A percentile compares a stretch with the other conserved stretches of the same genome.
Conservation (phyloP, 2,329 filamentous ascomycete species). For the Bimuria novae-zelandiae region DNA sequence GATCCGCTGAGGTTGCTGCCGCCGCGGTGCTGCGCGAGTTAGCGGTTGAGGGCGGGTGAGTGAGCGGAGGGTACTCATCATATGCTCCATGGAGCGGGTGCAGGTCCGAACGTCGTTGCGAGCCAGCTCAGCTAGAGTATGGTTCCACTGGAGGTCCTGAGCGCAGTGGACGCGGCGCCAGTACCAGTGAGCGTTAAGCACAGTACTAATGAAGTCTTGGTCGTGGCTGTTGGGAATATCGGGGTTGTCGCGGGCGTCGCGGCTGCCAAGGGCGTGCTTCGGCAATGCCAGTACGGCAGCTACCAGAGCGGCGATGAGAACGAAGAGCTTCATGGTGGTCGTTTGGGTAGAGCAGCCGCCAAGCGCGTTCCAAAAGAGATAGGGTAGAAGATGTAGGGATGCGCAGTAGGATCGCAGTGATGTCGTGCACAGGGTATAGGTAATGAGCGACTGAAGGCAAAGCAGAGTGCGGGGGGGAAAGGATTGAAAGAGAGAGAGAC, state of each 20-base stretch:
- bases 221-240: conserved; percentile 33
- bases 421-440: conserved; percentile 17
- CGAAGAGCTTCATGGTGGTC: conserved; percentile 33
- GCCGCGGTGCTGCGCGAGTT: conserved; percentile 27
- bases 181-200: conserved; percentile 44
- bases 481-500: background rate
- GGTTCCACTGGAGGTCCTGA: conserved; percentile 41
- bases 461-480: conserved; percentile 14
- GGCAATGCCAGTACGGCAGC: conserved; percentile 32
- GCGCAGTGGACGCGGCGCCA: conserved; percentile 44
- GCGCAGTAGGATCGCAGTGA: conserved; percentile 20
- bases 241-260: conserved; percentile 21
- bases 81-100: conserved; percentile 32
- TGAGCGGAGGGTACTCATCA: conserved; percentile 15
- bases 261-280: conserved; percentile 16
- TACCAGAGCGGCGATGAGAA: conserved; percentile 26
- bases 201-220: conserved; percentile 34
- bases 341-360: conserved; percentile 2
- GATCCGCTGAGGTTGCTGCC: conserved; percentile 42
- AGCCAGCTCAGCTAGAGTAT: conserved; percentile 22
- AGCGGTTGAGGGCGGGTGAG: background rate
- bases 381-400: conserved; percentile 15
- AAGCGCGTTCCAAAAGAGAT: conserved; percentile 3
- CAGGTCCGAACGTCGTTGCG: conserved; percentile 33
- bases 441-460: conserved; percentile 10